Conservation (phyloP, 176 grass and related monocot genomes). For the Luzula sylvatica region DNA sequence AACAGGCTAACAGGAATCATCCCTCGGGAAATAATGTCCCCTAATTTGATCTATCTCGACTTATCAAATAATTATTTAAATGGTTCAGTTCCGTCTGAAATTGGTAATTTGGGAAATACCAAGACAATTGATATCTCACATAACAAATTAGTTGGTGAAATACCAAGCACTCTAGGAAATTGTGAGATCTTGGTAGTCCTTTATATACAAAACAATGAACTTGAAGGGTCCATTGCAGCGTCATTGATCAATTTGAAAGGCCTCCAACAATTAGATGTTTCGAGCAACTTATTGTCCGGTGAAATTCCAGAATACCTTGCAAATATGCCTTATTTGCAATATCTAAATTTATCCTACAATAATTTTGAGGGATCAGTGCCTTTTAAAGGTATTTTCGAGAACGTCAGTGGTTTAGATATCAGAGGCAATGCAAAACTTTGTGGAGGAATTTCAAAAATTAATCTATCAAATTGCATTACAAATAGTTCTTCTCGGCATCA, state of each 20-base stretch:
- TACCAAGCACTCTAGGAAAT: too few relatives aligned
- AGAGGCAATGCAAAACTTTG: too few relatives aligned
- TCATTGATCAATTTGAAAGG: slow-evolving; percentile 20
- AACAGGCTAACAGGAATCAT: slow-evolving; percentile 38
- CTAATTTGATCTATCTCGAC: slow-evolving; percentile 19
- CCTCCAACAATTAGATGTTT: slow-evolving; percentile 37
- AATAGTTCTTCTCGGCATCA: slow-evolving; percentile 3
- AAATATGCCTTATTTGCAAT: slow-evolving; percentile 14
- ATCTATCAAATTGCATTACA: slow-evolving; percentile 13
- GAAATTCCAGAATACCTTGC: slow-evolving; percentile 26
- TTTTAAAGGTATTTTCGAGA: slow-evolving; percentile 24
- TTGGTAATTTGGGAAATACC: slow-evolving; percentile 31
- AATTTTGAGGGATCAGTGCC: slow-evolving; percentile 30
- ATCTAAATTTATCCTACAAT: slow-evolving; percentile 49
- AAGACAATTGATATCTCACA: slow-evolving; percentile 21
- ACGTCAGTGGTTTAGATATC: slow-evolving; percentile 18
- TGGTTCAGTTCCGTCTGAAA: slow-evolving; percentile 23
- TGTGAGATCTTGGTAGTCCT: slow-evolving; percentile 37
- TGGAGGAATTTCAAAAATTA: slow-evolving; percentile 10
- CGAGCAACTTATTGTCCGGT: slow-evolving; percentile 30
- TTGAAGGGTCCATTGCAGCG: slow-evolving; percentile 38
- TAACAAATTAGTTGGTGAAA: slow-evolving; percentile 28
- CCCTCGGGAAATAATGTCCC: slow-evolving; percentile 23
- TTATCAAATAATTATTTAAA: slow-evolving; percentile 42
- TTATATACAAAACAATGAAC: slow-evolving; percentile 33